Evolutionary conservation across 169 alveolate genomes (phyloP).

Genomic region (Hepatocystis sp.): DNA sequence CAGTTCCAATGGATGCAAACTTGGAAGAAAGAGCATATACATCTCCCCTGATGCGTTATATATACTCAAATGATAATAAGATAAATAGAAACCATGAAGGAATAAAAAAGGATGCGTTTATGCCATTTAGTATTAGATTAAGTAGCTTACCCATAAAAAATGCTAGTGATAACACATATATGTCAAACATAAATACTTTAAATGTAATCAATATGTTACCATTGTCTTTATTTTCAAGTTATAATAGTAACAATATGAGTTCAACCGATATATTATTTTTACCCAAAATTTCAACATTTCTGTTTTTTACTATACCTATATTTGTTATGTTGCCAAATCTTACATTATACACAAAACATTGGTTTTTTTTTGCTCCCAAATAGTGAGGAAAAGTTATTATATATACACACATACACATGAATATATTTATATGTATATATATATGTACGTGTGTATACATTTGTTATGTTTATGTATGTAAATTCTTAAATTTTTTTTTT

Average conservation of each 20-base stretch:
- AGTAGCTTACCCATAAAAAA: constrained; percentile 59
- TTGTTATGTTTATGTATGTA: too few species aligned
- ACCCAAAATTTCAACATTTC: constrained; percentile 66
- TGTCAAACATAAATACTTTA: constrained; percentile 66
- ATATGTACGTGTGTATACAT: too few species aligned
- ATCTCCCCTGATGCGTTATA: constrained; percentile 60
- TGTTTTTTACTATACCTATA: constrained; percentile 69
- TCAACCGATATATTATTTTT: constrained; percentile 67
- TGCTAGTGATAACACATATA: constrained; percentile 54
- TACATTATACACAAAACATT: constrained; percentile 66
- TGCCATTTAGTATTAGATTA: constrained; percentile 54
- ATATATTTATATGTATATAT: too few species aligned
- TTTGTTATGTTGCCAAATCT: constrained; percentile 64
- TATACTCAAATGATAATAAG: constrained; percentile 18
- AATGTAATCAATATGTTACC: constrained; percentile 50
- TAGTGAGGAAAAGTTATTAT: constrained; percentile 1
- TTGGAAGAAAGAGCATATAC: constrained; percentile 68
- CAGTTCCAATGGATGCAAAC: constrained; percentile 46
- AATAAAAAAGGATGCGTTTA: constrained; percentile 9
- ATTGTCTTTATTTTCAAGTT: constrained; percentile 58
- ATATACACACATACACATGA: too few species aligned
- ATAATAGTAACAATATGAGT: constrained; percentile 71
- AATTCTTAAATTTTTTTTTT: too few species aligned
- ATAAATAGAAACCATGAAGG: constrained; percentile 11
- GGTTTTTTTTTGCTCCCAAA: constrained; percentile 75